phyloP scores from a whole-genome alignment of 768 basidiomycete genomes.

The Daedalea quercina region DNA sequence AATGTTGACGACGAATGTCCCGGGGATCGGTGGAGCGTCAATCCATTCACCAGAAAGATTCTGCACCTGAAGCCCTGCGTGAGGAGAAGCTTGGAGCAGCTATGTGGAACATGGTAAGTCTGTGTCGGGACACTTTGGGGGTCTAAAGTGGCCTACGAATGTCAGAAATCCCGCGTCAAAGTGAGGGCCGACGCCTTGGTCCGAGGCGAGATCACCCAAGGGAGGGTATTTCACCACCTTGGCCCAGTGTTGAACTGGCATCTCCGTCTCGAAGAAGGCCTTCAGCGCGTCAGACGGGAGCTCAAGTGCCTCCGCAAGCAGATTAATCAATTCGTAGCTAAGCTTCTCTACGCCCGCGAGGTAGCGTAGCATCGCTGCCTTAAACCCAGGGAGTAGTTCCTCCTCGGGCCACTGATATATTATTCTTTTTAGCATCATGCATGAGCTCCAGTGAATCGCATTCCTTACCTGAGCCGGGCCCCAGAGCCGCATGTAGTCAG shows the following conservation, averaged over 20 bases:
- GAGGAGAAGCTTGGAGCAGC: constrained; percentile 75
- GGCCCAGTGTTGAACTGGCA: constrained; percentile 48
- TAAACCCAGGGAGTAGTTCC: constrained; percentile 64
- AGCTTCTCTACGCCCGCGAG: constrained; percentile 53
- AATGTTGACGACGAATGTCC: constrained; percentile 78
- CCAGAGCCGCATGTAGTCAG: constrained; percentile 58
- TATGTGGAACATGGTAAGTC: no score
- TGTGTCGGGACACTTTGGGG: background rate
- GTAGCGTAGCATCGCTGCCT: constrained; percentile 46
- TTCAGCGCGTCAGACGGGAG: constrained; percentile 49
- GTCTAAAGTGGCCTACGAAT: constrained; percentile 44
- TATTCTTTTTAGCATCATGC: no score
- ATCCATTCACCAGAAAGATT: constrained; percentile 79
- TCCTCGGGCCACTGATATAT: constrained; percentile 63
- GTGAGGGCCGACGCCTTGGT: constrained; percentile 82
- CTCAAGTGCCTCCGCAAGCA: constrained; percentile 66
- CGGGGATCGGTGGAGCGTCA: constrained; percentile 68
- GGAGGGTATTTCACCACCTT: constrained; percentile 76
- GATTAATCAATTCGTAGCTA: constrained; percentile 50
- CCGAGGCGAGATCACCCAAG: constrained; percentile 15
- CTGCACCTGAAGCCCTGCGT: constrained; percentile 79
- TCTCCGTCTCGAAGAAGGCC: constrained; percentile 37
- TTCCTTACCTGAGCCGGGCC: constrained; percentile 61
- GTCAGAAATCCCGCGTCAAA: constrained; percentile 80
- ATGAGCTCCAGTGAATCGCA: background rate